Percentiles rank a stretch among this genome's conserved stretches.
phyloP scores from a whole-genome alignment of 495 filamentous ascomycete genomes.

The Penicillium cinerascens region DNA sequence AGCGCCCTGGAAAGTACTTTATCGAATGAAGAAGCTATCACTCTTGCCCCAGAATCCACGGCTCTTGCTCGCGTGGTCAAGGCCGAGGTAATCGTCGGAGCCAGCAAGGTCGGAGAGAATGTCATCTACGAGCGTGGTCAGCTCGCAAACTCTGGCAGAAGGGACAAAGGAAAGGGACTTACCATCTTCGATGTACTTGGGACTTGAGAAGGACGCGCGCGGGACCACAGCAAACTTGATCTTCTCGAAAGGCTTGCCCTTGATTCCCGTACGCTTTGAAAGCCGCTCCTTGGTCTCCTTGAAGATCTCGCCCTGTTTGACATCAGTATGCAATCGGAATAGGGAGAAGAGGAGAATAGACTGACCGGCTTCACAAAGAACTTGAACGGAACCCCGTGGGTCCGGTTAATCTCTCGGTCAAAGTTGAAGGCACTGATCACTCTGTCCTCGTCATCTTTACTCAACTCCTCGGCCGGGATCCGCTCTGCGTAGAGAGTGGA shows the following conservation, averaged over 20 bases:
- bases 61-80: slow-evolving; percentile 84
- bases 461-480: slow-evolving; percentile 74
- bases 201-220: slow-evolving; percentile 64
- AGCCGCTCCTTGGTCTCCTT: slow-evolving; percentile 87
- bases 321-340: slow-evolving; percentile 5
- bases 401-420: slow-evolving; percentile 75
- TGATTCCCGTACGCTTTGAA: slow-evolving; percentile 85
- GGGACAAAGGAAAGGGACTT: slow-evolving; percentile 27
- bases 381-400: slow-evolving; percentile 82
- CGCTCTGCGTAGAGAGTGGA: slow-evolving; percentile 74
- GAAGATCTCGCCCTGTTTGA: slow-evolving; percentile 71
- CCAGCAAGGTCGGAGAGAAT: slow-evolving; percentile 71
- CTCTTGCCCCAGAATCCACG: slow-evolving; percentile 55
- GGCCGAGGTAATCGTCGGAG: slow-evolving; percentile 75
- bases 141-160: not conserved
- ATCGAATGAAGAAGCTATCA: slow-evolving; percentile 67
- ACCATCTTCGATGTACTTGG: slow-evolving; percentile 87
- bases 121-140: slow-evolving; percentile 59
- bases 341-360: slow-evolving; percentile 4
- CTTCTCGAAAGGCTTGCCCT: slow-evolving; percentile 98
- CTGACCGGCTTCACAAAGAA: slow-evolving; percentile 82
- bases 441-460: slow-evolving; percentile 52
- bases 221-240: slow-evolving; percentile 89
- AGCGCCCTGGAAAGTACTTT: slow-evolving; percentile 24
- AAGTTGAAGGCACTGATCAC: slow-evolving; percentile 84